phyloP scores from a whole-genome alignment of 805 yeast genomes.

The Candida chauliodis region DNA sequence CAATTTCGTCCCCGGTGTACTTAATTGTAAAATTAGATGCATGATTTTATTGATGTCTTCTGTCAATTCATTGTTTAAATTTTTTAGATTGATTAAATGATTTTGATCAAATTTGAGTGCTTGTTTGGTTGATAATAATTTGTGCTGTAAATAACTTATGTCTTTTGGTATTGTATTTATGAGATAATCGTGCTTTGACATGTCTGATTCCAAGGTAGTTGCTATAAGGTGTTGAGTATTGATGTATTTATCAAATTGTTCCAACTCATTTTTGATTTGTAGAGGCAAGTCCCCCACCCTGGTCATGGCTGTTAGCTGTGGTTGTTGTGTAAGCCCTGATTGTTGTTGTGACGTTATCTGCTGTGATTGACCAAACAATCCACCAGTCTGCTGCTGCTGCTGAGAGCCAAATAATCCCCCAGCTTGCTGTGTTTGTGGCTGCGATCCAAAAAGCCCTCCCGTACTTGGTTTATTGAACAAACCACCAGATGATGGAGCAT shows the following conservation, averaged over 20 bases:
- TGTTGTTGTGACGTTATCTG: slow-evolving; percentile 15
- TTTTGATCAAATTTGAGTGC: slow-evolving; percentile 50
- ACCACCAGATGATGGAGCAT: slow-evolving; percentile 18
- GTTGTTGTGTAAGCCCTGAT: slow-evolving; percentile 41
- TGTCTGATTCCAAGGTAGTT: slow-evolving; percentile 60
- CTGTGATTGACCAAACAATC: slow-evolving; percentile 6
- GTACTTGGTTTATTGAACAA: slow-evolving; percentile 16
- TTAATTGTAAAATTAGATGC: slow-evolving; percentile 48
- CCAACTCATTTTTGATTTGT: slow-evolving; percentile 63
- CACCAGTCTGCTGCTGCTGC: slow-evolving; percentile 5
- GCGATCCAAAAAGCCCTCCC: slow-evolving; percentile 21
- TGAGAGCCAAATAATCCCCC: slow-evolving; percentile 19
- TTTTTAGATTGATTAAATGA: slow-evolving; percentile 31
- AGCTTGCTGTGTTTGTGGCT: slow-evolving; percentile 13
- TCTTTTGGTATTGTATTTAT: slow-evolving; percentile 74
- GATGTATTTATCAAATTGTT: slow-evolving; percentile 67
- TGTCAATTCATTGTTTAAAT: slow-evolving; percentile 36
- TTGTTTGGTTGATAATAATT: slow-evolving; percentile 61
- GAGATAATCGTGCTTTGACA: slow-evolving; percentile 58
- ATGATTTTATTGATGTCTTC: slow-evolving; percentile 53
- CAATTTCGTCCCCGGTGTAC: slow-evolving; percentile 53
- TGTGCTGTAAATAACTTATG: slow-evolving; percentile 57
- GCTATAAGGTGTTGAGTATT: slow-evolving; percentile 72
- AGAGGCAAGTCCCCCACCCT: slow-evolving; percentile 72
- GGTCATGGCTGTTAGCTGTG: slow-evolving; percentile 66